Evolutionary conservation across 768 basidiomycete species (phyloP), one percentile per base, ranked within the genome.

Genomic region (Nevesoporus exiguus): DNA sequence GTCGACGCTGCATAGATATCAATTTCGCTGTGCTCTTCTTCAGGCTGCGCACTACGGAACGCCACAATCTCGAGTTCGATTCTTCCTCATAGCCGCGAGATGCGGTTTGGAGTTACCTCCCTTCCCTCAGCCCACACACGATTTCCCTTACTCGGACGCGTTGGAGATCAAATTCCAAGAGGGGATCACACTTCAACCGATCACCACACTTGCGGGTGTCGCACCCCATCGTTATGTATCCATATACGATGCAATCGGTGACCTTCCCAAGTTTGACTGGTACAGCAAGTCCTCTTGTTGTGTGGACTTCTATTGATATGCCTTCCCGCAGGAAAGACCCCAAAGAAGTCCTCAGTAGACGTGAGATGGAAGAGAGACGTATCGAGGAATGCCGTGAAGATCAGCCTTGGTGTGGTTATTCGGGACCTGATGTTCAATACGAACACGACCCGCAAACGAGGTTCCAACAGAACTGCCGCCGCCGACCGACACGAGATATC

Each of bases 221-320:
- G 84, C 83, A 1, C 78, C 80, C 0, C 81, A 85, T 64, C 73
- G 71, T 8, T 74, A 74, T 58, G 80, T 90, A 21, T 80, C 81
- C 0, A 78, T 90, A 39, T 77, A 80, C 21, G 88, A 90, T 63
- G 88, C 90, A 1, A 89, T 92, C 46, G 73, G 77, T 3, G 90
- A 93, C 64, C 73, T 93, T 9, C 83, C 80, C 3, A 76, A 68
- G 4, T 93, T 86, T 65, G 85, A 93, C 52, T 92, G 88, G 90
- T 89, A 63, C 9, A 74, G 3, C 49, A 7, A n/a, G 14, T 45
- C 29, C 30, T 36, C 19, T 7, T 17, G 4, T 19, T 2, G n/a
- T 42, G 6, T 9, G 13, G 17, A 10, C 11, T 9, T 31, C 36
- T 17, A 30, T 40, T 52, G 31, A 55, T 29, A 5, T 5, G 3